Base-by-base conservation (phyloP, 2,329 filamentous ascomycete species). In the Grosmannia penicillata region DNA sequence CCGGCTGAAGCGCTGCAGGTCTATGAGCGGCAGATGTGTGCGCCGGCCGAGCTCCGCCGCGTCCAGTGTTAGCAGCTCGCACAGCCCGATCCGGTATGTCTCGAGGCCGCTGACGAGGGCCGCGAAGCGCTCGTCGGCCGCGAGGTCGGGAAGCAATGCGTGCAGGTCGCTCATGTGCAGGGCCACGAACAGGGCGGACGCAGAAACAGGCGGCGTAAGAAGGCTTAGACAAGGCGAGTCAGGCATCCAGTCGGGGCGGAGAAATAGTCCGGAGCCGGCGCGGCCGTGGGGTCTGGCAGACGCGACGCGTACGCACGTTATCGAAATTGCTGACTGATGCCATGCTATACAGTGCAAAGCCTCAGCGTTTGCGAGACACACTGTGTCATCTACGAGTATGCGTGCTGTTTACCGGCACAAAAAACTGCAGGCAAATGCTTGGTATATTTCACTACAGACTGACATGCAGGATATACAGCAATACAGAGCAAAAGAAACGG, bases 141-240 rank as follows among this genome's bases (percentile, higher is more conserved):
- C 72, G 54, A 95, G 93, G 59, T 75, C 70, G 51, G 89, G 86
- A 48, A 95, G 72, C 55, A 93, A 75, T 54, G 75, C 72, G 53
- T 79, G 71, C 53, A 96, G 75, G 72, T 96, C 89, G 51, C 78
- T 85, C 84, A 93, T 93, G 40, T n/a, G n/a, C n/a, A n/a, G n/a
- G n/a, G n/a, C n/a, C n/a, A n/a, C n/a, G n/a, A n/a, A n/a, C 24
- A 26, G 7, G 8, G 24, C 7, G 8, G 24, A 26, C 24, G 24
- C n/a, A n/a, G n/a, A n/a, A n/a, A n/a, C n/a, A n/a, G n/a, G n/a
- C n/a, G n/a, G n/a, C n/a, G n/a, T n/a, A n/a, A n/a, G n/a, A n/a
- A n/a, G n/a, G n/a, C n/a, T n/a, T n/a, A n/a, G n/a, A n/a, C n/a
- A n/a, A n/a, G n/a, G n/a, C n/a, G n/a, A n/a, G n/a, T n/a, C n/a